Evolutionary conservation across 2,329 filamentous ascomycete species (phyloP).

Genomic region (Ophiocordyceps sinensis): DNA sequence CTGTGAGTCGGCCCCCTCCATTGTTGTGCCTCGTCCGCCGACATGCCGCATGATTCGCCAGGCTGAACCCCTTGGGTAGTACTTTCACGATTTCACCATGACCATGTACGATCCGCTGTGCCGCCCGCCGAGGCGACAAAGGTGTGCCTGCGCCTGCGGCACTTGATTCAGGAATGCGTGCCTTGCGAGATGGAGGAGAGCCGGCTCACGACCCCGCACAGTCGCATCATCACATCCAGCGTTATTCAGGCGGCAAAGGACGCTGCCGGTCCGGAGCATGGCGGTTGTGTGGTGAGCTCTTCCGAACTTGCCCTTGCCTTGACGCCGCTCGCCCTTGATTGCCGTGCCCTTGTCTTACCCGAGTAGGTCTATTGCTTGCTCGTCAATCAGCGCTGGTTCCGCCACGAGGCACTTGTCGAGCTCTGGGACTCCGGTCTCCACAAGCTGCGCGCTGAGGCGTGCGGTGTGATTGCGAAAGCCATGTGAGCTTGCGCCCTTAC

Average conservation of each 20-base stretch:
- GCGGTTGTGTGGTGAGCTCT: constrained; percentile 50
- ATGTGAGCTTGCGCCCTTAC: constrained; percentile 25
- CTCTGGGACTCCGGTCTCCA: constrained; percentile 89
- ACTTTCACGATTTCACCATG: constrained; percentile 47
- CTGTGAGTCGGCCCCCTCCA: constrained; percentile 17
- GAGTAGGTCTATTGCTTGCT: constrained; percentile 59
- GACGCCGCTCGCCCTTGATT: not conserved
- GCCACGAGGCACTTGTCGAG: constrained; percentile 62
- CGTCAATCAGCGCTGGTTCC: constrained; percentile 60
- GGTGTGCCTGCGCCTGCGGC: constrained; percentile 75
- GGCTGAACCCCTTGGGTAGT: constrained; percentile 28
- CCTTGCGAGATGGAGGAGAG: constrained; percentile 77
- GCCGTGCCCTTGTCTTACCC: not conserved
- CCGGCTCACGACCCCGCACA: constrained; percentile 65
- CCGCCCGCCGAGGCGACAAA: constrained; percentile 73
- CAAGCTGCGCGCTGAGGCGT: constrained; percentile 62
- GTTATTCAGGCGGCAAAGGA: constrained; percentile 71
- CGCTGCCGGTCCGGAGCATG: constrained; percentile 62
- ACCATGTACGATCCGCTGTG: constrained; percentile 49
- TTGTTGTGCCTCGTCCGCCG: not conserved
- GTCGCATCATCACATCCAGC: constrained; percentile 64
- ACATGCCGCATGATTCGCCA: not conserved
- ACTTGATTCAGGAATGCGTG: constrained; percentile 77
- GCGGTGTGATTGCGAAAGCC: constrained; percentile 81
- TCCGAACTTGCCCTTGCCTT: not conserved